Conservation (phyloP, 2,329 filamentous ascomycete species). For the Metarhizium humberi region DNA sequence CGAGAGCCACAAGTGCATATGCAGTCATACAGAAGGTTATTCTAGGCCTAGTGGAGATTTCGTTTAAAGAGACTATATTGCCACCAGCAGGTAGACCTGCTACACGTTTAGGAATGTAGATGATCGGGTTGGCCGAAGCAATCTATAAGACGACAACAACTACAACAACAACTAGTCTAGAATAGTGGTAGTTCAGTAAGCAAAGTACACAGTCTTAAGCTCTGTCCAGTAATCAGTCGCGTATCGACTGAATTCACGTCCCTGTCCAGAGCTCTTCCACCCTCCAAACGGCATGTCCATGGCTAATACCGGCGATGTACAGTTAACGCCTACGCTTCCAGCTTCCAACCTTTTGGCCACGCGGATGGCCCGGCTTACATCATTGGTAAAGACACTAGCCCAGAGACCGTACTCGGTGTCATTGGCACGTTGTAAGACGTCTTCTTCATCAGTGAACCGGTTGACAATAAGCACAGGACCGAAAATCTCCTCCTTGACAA, state of each 20-base stretch:
- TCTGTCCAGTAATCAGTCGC: too few species aligned
- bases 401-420: slow-evolving; percentile 46
- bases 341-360: slow-evolving; percentile 45
- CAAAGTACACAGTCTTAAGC: too few species aligned
- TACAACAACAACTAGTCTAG: too few species aligned
- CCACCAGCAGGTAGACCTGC: too few species aligned
- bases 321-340: slow-evolving; percentile 52
- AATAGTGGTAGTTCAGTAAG: too few species aligned
- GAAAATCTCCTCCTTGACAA: slow-evolving; percentile 55
- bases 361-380: slow-evolving; percentile 36
- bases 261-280: slow-evolving; percentile 11
- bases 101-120: too few species aligned
- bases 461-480: slow-evolving; percentile 53
- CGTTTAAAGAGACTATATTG: too few species aligned
- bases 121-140: too few species aligned
- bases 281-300: slow-evolving; percentile 14
- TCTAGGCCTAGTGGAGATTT: too few species aligned
- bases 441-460: slow-evolving; percentile 25
- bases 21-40: too few species aligned
- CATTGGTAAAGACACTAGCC: slow-evolving; percentile 45
- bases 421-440: slow-evolving; percentile 23
- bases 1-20: too few species aligned
- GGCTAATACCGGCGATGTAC: slow-evolving; percentile 13
- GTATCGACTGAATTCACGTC: not conserved
- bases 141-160: too few species aligned